A percentile compares a stretch with the other conserved stretches of the same genome.
Conservation (phyloP, 1,284 basidiomycete species). For the Malassezia dermatis region DNA sequence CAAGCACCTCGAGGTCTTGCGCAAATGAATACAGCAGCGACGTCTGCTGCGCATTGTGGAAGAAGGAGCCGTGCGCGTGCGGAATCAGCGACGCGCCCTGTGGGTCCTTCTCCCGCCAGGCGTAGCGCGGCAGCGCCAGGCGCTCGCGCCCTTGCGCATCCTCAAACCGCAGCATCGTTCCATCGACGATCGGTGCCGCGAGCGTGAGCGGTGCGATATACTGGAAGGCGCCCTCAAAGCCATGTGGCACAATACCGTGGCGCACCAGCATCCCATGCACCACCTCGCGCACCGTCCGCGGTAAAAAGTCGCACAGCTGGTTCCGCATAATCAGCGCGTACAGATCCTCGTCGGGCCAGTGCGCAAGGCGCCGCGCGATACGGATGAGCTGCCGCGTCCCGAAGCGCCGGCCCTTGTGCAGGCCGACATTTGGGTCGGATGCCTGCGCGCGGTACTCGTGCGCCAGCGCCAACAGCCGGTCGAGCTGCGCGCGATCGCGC, state of each 20-base stretch:
- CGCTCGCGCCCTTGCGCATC: constrained; percentile 18
- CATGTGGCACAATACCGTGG: constrained; percentile 31
- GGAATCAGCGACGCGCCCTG: constrained; percentile 44
- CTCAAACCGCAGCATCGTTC: constrained; percentile 23
- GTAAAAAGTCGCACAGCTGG: constrained; percentile 47
- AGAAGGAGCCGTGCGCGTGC: constrained; percentile 35
- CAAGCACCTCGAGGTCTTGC: constrained; percentile 44
- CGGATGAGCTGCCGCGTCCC: constrained; percentile 48
- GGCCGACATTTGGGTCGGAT: constrained; percentile 34
- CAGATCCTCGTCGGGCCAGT: constrained; percentile 37
- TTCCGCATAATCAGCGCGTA: constrained; percentile 39
- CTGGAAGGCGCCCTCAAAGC: constrained; percentile 34
- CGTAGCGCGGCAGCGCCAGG: constrained; percentile 34
- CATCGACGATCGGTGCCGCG: constrained; percentile 18
- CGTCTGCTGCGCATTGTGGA: constrained; percentile 47
- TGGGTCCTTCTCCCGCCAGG: constrained; percentile 33
- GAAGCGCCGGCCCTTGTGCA: constrained; percentile 44
- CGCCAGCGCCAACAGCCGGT: constrained; percentile 38
- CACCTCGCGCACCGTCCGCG: constrained; percentile 41
- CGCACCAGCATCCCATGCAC: constrained; percentile 36
- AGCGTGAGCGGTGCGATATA: constrained; percentile 26
- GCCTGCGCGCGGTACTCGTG: constrained; percentile 36
- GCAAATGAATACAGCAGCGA: constrained; percentile 43
- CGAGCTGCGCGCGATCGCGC: constrained; percentile 18
- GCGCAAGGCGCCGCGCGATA: constrained; percentile 40